phyloP scores from a whole-genome alignment of 2,329 filamentous ascomycete species.

The Byssoonygena ceratinophila region DNA sequence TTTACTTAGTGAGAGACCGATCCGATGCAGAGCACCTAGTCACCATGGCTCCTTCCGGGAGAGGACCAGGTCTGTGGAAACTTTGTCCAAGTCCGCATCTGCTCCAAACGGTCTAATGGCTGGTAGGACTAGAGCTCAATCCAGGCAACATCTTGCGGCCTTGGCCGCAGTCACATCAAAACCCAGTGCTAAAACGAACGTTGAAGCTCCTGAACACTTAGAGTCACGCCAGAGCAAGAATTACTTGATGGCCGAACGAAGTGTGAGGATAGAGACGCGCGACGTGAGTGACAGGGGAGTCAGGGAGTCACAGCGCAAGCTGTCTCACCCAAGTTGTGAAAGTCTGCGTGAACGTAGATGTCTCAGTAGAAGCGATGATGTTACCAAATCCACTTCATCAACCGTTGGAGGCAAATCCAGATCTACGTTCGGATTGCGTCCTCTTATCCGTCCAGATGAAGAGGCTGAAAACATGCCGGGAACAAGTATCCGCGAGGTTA shows the following conservation, averaged over 20 bases:
- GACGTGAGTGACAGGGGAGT: background rate
- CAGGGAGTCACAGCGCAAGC: background rate
- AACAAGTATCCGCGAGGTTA: constrained; percentile 32
- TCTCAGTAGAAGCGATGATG: constrained; percentile 1
- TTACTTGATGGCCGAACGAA: constrained; percentile 12
- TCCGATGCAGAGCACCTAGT: constrained; percentile 29
- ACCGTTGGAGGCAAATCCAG: constrained; percentile 13
- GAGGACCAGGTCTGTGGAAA: constrained; percentile 21
- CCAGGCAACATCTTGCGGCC: constrained; percentile 28
- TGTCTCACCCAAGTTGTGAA: background rate
- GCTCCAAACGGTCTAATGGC: constrained; percentile 27
- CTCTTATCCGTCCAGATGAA: constrained; percentile 32
- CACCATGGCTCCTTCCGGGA: constrained; percentile 28
- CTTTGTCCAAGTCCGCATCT: constrained; percentile 27
- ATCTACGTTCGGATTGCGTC: constrained; percentile 23
- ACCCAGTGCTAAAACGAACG: background rate
- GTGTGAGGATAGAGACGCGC: background rate
- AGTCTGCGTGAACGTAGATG: background rate
- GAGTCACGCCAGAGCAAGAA: constrained; percentile 18
- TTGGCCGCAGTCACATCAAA: constrained; percentile 19
- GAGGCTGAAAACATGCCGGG: constrained; percentile 29
- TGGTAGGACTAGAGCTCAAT: constrained; percentile 36
- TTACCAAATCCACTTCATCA: constrained; percentile 7
- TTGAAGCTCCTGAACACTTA: constrained; percentile 9
- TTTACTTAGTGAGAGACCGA: constrained; percentile 32